Percentiles rank a stretch among this genome's conserved stretches.
These are phyloP conservation scores for Escallonia rubra DNA, from an alignment of 129 eudicot species.

Conservation along the genomic window DNA sequence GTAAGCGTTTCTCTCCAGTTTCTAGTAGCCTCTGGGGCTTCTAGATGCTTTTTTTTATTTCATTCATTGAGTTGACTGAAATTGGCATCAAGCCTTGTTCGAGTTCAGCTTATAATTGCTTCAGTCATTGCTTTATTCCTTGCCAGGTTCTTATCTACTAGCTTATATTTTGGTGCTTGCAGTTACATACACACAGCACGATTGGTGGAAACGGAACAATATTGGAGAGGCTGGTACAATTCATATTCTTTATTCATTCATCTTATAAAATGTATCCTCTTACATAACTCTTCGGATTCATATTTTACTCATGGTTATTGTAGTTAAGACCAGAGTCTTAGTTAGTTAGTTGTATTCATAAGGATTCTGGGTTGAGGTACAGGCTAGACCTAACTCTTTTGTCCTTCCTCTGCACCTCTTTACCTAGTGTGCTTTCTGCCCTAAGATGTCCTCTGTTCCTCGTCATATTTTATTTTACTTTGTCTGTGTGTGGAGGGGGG, in stretches of 20 bases:
- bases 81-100: not conserved
- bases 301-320: no score
- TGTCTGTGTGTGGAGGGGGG: no score
- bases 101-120: not conserved
- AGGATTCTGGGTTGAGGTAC: no score
- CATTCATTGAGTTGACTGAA: not conserved
- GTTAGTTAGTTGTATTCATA: no score
- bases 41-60: not conserved
- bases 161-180: slow-evolving; percentile 19
- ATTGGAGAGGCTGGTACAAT: slow-evolving; percentile 94
- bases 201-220: slow-evolving; percentile 83
- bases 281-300: no score
- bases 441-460: no score
- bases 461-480: no score
- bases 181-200: slow-evolving; percentile 79
- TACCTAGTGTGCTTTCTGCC: no score
- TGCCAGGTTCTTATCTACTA: slow-evolving; percentile 1
- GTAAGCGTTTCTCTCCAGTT: slow-evolving; percentile 32
- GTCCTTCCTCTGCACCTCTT: no score
- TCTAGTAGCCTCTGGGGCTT: not conserved
- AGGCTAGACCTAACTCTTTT: no score
- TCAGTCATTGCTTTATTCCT: not conserved
- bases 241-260: slow-evolving; percentile 3
- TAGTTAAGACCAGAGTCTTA: no score
- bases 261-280: no score